Evolutionary conservation across 768 basidiomycete genomes (phyloP), one percentile per base, ranked within the genome.

Genomic region (Leccinellum albellum): DNA sequence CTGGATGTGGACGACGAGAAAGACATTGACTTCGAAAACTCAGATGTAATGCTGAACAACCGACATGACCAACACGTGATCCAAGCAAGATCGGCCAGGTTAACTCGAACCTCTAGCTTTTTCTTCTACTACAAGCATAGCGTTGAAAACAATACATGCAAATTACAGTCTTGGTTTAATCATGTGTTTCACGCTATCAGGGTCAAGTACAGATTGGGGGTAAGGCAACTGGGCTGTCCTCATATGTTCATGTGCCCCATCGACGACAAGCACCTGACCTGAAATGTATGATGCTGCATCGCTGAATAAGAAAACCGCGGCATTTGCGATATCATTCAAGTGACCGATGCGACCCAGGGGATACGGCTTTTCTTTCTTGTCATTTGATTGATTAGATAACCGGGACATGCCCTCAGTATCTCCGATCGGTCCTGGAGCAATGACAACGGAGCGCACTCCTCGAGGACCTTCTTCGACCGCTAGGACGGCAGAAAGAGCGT

Each of bases 401-500:
- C 87, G 84, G 59, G 80, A 76, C 72, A 80, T 75, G 53, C 88
- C 88, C 70, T 89, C 92, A 1, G 96, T 97, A 10, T 78, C 84
- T 66, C 64, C 81, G 56, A 96, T 95, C 6, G 90, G 86, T 3
- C 94, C 89, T 5, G 92, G 91, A 4, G 91, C 81, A 63, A 94
- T 85, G 48, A 90, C 84, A 64, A 93, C 97, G 17, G 91, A 91
- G 47, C 95, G 86, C 20, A 98, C 85, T n/a, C 96, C 96, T 63
- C 85, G 82, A 4, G 95, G 96, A 1, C 95, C 96, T 74, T 96
- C 94, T 74, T 98, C 95, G 13, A 96, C 83, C 2, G 95, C 94
- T 26, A 98, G 74, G 3, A 91, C 94, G 2, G 81, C 79, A 54
- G 90, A 91, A 6, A 94, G 77, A 0, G 94, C 93, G 68, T 99